Conservation (phyloP, 2,329 filamentous ascomycete genomes). For the Phyllosticta capitalensis region DNA sequence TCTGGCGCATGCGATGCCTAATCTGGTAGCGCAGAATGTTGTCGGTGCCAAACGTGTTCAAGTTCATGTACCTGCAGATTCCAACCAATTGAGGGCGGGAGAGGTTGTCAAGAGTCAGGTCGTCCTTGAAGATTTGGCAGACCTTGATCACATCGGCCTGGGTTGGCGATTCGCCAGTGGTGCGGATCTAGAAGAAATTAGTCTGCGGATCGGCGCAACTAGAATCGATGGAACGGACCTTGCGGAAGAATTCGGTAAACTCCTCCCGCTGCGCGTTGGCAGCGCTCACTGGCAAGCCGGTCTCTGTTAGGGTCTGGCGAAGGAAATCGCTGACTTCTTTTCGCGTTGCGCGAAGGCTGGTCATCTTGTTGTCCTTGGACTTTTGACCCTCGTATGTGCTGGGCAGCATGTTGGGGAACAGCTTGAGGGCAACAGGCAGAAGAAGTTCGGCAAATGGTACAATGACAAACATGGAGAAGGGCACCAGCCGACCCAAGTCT, state of each 20-base stretch:
- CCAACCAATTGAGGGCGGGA: constrained; percentile 91
- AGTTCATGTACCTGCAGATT: constrained; percentile 97
- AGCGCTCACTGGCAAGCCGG: constrained; percentile 77
- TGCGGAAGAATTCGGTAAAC: constrained; percentile 94
- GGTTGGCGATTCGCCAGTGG: constrained; percentile 83
- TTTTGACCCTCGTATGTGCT: constrained; percentile 94
- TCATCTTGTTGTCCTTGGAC: constrained; percentile 81
- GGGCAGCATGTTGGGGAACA: constrained; percentile 95
- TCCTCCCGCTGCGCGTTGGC: constrained; percentile 85
- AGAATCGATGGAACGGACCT: constrained; percentile 44
- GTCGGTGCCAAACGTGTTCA: constrained; percentile 94
- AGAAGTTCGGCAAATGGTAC: constrained; percentile 93
- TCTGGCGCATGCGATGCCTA: constrained; percentile 95
- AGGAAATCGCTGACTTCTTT: constrained; percentile 92
- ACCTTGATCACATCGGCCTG: constrained; percentile 93
- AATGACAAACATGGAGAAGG: constrained; percentile 94
- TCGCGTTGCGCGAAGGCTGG: constrained; percentile 68
- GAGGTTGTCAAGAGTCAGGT: constrained; percentile 92
- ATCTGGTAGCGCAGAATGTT: constrained; percentile 96
- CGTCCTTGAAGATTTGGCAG: constrained; percentile 98
- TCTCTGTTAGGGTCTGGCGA: constrained; percentile 79
- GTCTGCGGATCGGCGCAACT: not conserved
- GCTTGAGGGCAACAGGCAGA: constrained; percentile 78
- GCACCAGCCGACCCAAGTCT: constrained; percentile 83
- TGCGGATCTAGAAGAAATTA: constrained; percentile 38